phyloP scores from a whole-genome alignment of 2,329 filamentous ascomycete species.

The Thermoascus crustaceus region DNA sequence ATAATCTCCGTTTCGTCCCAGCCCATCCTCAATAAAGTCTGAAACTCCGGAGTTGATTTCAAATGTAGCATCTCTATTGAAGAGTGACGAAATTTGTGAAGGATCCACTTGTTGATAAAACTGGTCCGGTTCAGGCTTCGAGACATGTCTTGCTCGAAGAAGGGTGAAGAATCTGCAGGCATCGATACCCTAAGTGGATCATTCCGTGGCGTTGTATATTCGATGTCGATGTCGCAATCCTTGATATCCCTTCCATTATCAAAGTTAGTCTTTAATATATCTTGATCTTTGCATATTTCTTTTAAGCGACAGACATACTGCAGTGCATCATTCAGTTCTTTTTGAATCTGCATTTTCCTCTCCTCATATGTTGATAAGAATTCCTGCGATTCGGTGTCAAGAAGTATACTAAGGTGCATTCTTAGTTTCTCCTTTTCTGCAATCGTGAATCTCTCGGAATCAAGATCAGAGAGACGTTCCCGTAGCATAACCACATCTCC shows the following conservation, averaged over 20 bases:
- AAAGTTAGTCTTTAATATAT: slow-evolving; percentile 6
- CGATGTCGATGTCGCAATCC: slow-evolving; percentile 3
- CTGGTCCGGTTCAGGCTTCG: slow-evolving; percentile 10
- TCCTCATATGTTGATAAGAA: slow-evolving; percentile 18
- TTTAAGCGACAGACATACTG: slow-evolving; percentile 12
- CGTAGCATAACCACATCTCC: slow-evolving; percentile 17
- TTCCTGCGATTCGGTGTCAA: slow-evolving; percentile 16
- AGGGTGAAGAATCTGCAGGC: slow-evolving; percentile 12
- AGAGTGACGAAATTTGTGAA: slow-evolving; percentile 24
- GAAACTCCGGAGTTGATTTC: slow-evolving; percentile 14
- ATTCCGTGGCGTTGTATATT: slow-evolving; percentile 2
- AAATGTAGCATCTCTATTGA: slow-evolving; percentile 17
- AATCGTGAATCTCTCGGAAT: slow-evolving; percentile 12
- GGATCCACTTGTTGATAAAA: slow-evolving; percentile 25
- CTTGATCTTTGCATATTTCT: slow-evolving; percentile 13
- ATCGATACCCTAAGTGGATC: slow-evolving; percentile 15
- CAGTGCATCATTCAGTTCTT: slow-evolving; percentile 14
- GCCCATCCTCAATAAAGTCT: slow-evolving; percentile 11
- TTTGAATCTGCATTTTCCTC: slow-evolving; percentile 12
- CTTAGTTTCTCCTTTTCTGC: slow-evolving; percentile 11
- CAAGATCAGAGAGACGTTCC: slow-evolving; percentile 15
- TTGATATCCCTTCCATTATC: slow-evolving; percentile 1
- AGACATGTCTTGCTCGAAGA: slow-evolving; percentile 12
- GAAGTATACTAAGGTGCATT: slow-evolving; percentile 5
- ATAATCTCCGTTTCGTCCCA: slow-evolving; percentile 15